Evolutionary conservation across 495 filamentous ascomycete species (phyloP).

Genomic region (Penicillium odoratum): DNA sequence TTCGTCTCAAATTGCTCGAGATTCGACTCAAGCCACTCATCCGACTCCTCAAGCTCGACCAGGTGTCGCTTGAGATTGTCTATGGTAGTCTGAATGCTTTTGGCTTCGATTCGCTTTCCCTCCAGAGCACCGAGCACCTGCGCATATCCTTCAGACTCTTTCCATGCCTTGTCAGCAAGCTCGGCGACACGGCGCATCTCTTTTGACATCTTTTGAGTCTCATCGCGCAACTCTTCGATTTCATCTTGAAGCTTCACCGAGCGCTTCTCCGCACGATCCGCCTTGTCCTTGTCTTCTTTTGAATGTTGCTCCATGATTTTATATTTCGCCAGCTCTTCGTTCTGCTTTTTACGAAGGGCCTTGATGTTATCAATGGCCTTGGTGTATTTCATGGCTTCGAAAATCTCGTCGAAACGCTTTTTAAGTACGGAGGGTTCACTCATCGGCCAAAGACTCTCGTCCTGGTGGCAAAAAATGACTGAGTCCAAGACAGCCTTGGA

Average conservation of each 20-base stretch:
- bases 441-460: slow-evolving; percentile 97
- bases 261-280: slow-evolving; percentile 66
- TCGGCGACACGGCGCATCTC: slow-evolving; percentile 56
- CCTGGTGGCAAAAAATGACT: slow-evolving; percentile 98
- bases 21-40: slow-evolving; percentile 72
- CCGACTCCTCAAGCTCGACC: slow-evolving; percentile 72
- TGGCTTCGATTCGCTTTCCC: slow-evolving; percentile 71
- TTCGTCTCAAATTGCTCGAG: slow-evolving; percentile 81
- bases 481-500: slow-evolving; percentile 85
- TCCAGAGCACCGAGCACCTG: slow-evolving; percentile 69
- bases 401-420: slow-evolving; percentile 95
- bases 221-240: slow-evolving; percentile 63
- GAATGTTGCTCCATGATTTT: slow-evolving; percentile 72
- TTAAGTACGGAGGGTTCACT: slow-evolving; percentile 83
- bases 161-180: slow-evolving; percentile 59
- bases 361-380: slow-evolving; percentile 97
- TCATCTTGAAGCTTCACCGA: slow-evolving; percentile 66
- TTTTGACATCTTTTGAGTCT: slow-evolving; percentile 56
- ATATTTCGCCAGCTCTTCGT: slow-evolving; percentile 66
- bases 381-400: slow-evolving; percentile 94
- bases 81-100: slow-evolving; percentile 61
- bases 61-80: slow-evolving; percentile 68
- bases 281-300: slow-evolving; percentile 84
- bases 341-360: slow-evolving; percentile 75
- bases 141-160: slow-evolving; percentile 60